Evolutionary conservation across 345 rosid species (phyloP).

Genomic region (Gossypium ekmanianum): DNA sequence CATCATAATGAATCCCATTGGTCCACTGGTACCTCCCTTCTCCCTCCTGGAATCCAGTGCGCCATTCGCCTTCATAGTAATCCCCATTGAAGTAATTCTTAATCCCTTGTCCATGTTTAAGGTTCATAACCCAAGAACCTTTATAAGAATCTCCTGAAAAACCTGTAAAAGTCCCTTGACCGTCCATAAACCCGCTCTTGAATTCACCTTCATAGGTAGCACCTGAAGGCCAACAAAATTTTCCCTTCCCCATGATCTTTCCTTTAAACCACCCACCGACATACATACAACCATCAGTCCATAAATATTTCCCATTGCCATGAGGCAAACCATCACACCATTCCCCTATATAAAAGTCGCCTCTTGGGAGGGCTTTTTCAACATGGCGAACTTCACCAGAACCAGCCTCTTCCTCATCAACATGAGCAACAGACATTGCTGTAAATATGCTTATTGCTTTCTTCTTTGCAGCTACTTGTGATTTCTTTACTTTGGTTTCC

Average conservation of each 20-base stretch:
- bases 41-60: constrained; percentile 78
- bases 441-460: constrained; percentile 33
- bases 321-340: constrained; percentile 73
- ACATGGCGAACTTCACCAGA: constrained; percentile 42
- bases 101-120: constrained; percentile 76
- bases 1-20: constrained; percentile 65
- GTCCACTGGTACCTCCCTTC: constrained; percentile 91
- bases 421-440: constrained; percentile 90
- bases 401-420: constrained; percentile 56
- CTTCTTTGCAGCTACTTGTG: constrained; percentile 37
- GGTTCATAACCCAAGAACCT: constrained; percentile 88
- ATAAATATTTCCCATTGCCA: constrained; percentile 78
- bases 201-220: constrained; percentile 98
- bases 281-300: constrained; percentile 96
- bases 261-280: constrained; percentile 84
- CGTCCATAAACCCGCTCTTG: constrained; percentile 85
- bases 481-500: constrained; percentile 26
- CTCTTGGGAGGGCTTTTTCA: constrained; percentile 56
- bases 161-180: constrained; percentile 80
- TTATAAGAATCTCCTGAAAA: constrained; percentile 62
- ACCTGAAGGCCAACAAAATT: constrained; percentile 89
- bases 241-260: constrained; percentile 74
- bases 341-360: constrained; percentile 90
- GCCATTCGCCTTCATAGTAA: constrained; percentile 87
- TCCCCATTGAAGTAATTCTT: constrained; percentile 73